A percentile compares a stretch with the other conserved stretches of the same genome.
Conservation (phyloP, 2,329 filamentous ascomycete species). For the Akanthomyces dipterigenus region DNA sequence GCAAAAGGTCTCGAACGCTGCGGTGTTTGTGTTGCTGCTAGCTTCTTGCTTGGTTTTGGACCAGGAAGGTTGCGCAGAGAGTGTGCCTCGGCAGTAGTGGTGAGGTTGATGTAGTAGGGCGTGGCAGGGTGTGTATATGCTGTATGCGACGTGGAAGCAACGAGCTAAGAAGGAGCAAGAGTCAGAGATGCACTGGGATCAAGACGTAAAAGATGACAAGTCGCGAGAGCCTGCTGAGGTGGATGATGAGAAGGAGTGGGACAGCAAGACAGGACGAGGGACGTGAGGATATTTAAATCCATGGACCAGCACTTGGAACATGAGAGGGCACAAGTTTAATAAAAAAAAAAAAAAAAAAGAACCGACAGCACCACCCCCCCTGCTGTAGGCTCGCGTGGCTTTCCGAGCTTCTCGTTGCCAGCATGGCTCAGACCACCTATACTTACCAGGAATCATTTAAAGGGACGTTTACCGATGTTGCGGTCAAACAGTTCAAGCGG, state of each 20-base stretch:
- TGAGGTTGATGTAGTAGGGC: background rate
- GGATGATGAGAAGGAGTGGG: background rate
- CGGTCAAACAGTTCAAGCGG: constrained; percentile 8
- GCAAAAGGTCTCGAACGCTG: background rate
- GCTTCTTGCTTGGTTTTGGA: background rate
- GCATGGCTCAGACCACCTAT: constrained; percentile 12
- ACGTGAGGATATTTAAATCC: constrained; percentile 10
- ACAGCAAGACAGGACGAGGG: background rate
- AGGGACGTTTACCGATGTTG: constrained; percentile 8
- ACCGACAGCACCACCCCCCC: background rate
- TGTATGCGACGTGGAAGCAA: background rate
- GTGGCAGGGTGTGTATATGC: background rate
- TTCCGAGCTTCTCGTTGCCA: background rate
- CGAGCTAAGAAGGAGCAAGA: background rate
- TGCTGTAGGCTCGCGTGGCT: constrained; percentile 9
- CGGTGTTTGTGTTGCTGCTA: background rate
- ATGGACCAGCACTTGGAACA: background rate
- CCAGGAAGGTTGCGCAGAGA: background rate
- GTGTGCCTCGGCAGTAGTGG: background rate
- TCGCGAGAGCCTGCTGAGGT: background rate
- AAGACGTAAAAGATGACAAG: background rate
- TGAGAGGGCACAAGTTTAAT: background rate
- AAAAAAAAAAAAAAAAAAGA: background rate
- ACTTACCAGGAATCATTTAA: background rate
- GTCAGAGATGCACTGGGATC: background rate